Conservation (phyloP, 768 basidiomycete genomes). For the Leccinum imitatum region DNA sequence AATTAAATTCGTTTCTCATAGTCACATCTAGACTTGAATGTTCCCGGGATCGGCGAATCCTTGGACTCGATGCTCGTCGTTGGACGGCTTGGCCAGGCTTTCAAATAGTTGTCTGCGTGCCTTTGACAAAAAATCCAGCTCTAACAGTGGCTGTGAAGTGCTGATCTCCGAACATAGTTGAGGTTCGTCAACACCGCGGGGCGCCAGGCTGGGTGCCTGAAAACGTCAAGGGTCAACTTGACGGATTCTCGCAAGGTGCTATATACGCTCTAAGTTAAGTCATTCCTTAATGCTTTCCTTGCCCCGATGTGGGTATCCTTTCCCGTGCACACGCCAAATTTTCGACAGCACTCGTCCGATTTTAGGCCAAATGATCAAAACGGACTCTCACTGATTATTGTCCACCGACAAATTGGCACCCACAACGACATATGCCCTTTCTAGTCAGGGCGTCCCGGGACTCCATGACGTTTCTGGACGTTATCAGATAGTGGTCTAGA, state of each 20-base stretch:
- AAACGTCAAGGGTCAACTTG: not conserved
- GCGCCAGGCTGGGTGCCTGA: slow-evolving; percentile 8
- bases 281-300: not conserved
- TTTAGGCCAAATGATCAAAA: slow-evolving; percentile 1
- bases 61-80: not conserved
- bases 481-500: slow-evolving; percentile 7
- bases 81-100: not conserved
- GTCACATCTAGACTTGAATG: slow-evolving; percentile 1
- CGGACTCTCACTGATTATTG: not conserved
- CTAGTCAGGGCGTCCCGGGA: not conserved
- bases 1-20: slow-evolving; percentile 1
- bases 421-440: not conserved
- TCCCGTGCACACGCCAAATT: slow-evolving; percentile 4
- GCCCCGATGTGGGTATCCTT: slow-evolving; percentile 1
- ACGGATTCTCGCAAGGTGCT: slow-evolving; percentile 2
- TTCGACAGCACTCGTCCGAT: slow-evolving; percentile 1
- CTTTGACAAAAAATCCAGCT: not conserved
- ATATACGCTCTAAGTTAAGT: not conserved
- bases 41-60: not conserved
- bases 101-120: not conserved
- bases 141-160: slow-evolving; percentile 6
- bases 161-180: not conserved
- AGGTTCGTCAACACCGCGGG: slow-evolving; percentile 3
- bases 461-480: slow-evolving; percentile 2
- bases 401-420: not conserved